Evolutionary conservation across 164 flowering plant genomes (phyloP).

Genomic region (Malania oleifera): DNA sequence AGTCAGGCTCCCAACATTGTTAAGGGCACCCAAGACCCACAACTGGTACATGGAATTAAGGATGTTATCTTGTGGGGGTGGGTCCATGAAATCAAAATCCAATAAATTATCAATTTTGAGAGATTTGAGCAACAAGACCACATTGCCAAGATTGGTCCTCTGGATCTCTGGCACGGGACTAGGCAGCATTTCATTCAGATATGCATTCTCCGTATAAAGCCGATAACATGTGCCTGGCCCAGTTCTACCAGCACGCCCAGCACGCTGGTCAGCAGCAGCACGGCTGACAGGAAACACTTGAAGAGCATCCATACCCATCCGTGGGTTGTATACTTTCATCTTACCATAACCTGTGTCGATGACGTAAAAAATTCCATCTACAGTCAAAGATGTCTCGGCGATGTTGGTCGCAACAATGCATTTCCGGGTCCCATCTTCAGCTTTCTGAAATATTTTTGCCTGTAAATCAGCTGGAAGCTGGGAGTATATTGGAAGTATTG

Average conservation of each 20-base stretch:
- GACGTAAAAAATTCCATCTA: conserved; percentile 90
- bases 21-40: conserved; percentile 89
- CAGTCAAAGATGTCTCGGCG: conserved; percentile 94
- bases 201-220: conserved; percentile 76
- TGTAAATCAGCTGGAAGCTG: conserved; percentile 96
- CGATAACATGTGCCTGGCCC: conserved; percentile 95
- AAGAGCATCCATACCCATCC: conserved; percentile 97
- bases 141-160: conserved; percentile 88
- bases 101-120: conserved; percentile 74
- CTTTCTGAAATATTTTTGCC: conserved; percentile 89
- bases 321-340: conserved; percentile 90
- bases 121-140: conserved; percentile 77
- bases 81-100: conserved; percentile 98
- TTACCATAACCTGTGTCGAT: conserved; percentile 93
- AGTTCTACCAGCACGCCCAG: conserved; percentile 95
- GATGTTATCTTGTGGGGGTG: conserved; percentile 92
- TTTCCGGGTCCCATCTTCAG: conserved; percentile 94
- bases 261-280: conserved; percentile 92
- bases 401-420: conserved; percentile 98
- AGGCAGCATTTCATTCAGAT: conserved; percentile 76
- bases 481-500: conserved; percentile 93
- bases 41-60: conserved; percentile 92
- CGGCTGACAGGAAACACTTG: conserved; percentile 87
- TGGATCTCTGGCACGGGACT: conserved; percentile 94
- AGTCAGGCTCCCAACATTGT: conserved; percentile 69